These are phyloP conservation scores for Monilinia vaccinii-corymbosi DNA, from an alignment of 2,329 filamentous ascomycete species.

Conservation along the genomic window DNA sequence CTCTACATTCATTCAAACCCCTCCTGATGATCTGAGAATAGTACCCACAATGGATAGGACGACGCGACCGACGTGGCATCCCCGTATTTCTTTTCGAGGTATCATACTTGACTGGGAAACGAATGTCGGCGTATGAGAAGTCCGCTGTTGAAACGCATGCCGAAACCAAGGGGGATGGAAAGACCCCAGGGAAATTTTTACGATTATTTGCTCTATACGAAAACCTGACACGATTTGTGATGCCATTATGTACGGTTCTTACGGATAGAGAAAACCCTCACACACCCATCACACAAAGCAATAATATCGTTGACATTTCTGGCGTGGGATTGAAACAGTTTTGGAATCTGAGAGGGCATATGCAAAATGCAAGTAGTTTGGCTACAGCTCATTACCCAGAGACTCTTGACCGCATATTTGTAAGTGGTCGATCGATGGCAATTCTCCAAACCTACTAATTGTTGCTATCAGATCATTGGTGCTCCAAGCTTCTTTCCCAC, in stretches of 20 bases:
- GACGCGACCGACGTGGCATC: constrained; percentile 81
- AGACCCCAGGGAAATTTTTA: constrained; percentile 65
- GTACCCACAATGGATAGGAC: constrained; percentile 94
- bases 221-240: constrained; percentile 77
- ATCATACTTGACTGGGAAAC: constrained; percentile 71
- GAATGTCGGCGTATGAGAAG: constrained; percentile 70
- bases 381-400: constrained; percentile 94
- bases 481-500: constrained; percentile 87
- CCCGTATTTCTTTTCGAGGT: constrained; percentile 90
- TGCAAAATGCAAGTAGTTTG: constrained; percentile 83
- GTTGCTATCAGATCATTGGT: constrained; percentile 58
- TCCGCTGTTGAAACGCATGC: constrained; percentile 42
- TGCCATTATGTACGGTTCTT: constrained; percentile 75
- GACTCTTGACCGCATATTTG: constrained; percentile 75
- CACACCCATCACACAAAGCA: constrained; percentile 85
- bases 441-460: constrained; percentile 4
- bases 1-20: constrained; percentile 13
- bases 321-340: constrained; percentile 86
- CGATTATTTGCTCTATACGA: constrained; percentile 91
- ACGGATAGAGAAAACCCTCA: constrained; percentile 60
- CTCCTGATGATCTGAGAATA: constrained; percentile 30
- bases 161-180: constrained; percentile 55
- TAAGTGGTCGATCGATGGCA: constrained; percentile 11
- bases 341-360: constrained; percentile 88
- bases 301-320: constrained; percentile 90